phyloP scores from a whole-genome alignment of 805 yeast genomes.

The Candida coleopterorum region DNA sequence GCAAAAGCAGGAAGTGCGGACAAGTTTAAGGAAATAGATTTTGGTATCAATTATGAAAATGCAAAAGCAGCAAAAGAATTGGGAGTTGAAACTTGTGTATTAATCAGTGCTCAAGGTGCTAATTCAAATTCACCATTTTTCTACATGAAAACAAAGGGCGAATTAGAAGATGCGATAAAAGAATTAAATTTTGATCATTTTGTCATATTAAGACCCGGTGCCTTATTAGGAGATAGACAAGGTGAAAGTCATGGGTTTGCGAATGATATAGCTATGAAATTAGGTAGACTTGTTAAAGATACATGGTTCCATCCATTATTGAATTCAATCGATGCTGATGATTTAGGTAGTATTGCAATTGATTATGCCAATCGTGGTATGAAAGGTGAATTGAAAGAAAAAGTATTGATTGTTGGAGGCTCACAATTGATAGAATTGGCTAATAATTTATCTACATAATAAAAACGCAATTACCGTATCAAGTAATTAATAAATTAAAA shows the following conservation, averaged over 20 bases:
- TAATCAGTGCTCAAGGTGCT: constrained; percentile 69
- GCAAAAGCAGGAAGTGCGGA: constrained; percentile 70
- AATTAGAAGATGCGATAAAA: constrained; percentile 62
- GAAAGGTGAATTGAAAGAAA: constrained; percentile 13
- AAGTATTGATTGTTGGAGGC: constrained; percentile 18
- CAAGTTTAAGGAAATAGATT: constrained; percentile 66
- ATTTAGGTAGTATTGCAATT: constrained; percentile 58
- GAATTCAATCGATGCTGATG: constrained; percentile 56
- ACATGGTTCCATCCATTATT: constrained; percentile 10
- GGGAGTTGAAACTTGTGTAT: constrained; percentile 63
- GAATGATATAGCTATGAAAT: constrained; percentile 23
- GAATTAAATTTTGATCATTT: constrained; percentile 65
- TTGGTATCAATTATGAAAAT: constrained; percentile 61
- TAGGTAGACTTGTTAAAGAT: constrained; percentile 22
- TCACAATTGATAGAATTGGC: constrained; percentile 19
- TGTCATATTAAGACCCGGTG: constrained; percentile 75
- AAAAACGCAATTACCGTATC: too few relatives aligned
- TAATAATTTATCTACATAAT: constrained; percentile 7
- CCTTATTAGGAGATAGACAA: constrained; percentile 60
- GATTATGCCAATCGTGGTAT: constrained; percentile 27
- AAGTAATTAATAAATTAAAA: neutral
- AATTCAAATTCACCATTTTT: constrained; percentile 49
- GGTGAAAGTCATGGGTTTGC: constrained; percentile 33
- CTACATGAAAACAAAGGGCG: constrained; percentile 68
- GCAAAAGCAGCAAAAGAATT: constrained; percentile 71